These are phyloP conservation scores for Aspergillus niger DNA, from an alignment of 2,329 filamentous ascomycete genomes.

Conservation along the genomic window DNA sequence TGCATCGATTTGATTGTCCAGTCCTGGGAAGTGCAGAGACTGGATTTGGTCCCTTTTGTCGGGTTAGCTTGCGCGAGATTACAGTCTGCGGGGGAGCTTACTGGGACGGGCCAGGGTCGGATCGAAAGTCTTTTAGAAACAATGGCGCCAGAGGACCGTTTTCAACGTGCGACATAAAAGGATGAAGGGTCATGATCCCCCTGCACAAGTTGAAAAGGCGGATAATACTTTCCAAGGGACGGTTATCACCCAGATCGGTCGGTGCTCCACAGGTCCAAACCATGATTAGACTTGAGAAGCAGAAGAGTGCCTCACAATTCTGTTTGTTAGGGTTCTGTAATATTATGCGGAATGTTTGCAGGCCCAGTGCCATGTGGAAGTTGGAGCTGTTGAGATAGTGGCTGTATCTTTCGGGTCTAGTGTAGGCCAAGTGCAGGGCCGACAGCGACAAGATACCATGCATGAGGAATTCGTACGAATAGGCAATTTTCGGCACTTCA, in stretches of 20 bases:
- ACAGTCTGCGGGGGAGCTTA: neutral
- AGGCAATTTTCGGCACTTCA: conserved; percentile 5
- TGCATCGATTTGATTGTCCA: neutral
- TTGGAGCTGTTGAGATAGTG: conserved; percentile 19
- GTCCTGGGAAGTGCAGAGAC: neutral
- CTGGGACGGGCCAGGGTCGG: neutral
- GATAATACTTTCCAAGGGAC: conserved; percentile 4
- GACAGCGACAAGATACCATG: conserved; percentile 9
- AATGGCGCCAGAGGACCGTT: neutral
- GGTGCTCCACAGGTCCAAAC: conserved; percentile 12
- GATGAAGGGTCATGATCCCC: conserved; percentile 9
- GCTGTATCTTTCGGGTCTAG: conserved; percentile 19
- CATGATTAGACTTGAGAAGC: conserved; percentile 14
- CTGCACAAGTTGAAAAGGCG: conserved; percentile 11
- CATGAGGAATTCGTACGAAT: conserved; percentile 12
- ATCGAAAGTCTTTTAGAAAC: neutral
- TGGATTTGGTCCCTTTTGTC: neutral
- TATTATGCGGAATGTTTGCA: conserved; percentile 12
- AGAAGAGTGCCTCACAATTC: conserved; percentile 13
- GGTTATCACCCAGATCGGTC: neutral
- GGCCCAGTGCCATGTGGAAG: conserved; percentile 21
- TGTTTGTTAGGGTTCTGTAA: conserved; percentile 7
- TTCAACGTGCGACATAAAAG: neutral
- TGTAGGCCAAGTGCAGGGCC: conserved; percentile 14
- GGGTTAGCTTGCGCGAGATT: neutral